A percentile compares a stretch with the other conserved stretches of the same genome.
phyloP scores from a whole-genome alignment of 2,329 filamentous ascomycete genomes.

The Eutypella sp. region DNA sequence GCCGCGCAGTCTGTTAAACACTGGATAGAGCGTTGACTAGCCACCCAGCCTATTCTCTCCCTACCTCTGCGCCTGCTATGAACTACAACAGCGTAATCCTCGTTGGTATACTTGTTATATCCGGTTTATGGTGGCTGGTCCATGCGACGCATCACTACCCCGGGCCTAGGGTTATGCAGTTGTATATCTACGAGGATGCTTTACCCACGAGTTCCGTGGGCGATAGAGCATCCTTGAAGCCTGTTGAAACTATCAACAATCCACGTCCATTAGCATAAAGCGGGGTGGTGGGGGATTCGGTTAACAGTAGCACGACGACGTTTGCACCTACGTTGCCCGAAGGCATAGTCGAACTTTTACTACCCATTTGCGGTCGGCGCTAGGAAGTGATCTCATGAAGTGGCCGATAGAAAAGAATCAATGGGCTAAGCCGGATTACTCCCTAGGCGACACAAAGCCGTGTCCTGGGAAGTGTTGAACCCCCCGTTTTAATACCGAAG shows the following conservation, averaged over 20 bases:
- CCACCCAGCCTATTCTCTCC: slow-evolving; percentile 34
- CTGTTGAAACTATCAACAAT: background rate
- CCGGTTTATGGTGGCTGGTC: slow-evolving; percentile 44
- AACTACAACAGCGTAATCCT: slow-evolving; percentile 53
- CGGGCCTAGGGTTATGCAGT: slow-evolving; percentile 42
- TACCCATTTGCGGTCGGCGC: too few relatives aligned
- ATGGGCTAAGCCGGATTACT: too few relatives aligned
- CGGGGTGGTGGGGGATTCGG: too few relatives aligned
- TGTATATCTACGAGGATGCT: slow-evolving; percentile 36
- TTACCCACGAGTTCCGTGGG: background rate
- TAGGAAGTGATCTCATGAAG: too few relatives aligned
- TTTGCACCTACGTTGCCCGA: too few relatives aligned
- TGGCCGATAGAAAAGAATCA: too few relatives aligned
- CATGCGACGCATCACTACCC: slow-evolving; percentile 44
- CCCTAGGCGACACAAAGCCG: too few relatives aligned
- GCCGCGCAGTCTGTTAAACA: background rate
- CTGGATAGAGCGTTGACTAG: slow-evolving; percentile 3
- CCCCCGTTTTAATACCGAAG: background rate
- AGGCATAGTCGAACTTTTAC: too few relatives aligned
- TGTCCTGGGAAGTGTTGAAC: background rate
- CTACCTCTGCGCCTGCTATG: slow-evolving; percentile 37
- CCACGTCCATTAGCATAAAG: background rate
- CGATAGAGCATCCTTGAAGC: background rate
- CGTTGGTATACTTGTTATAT: slow-evolving; percentile 41
- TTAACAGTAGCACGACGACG: too few relatives aligned